phyloP scores from a whole-genome alignment of 2,329 filamentous ascomycete species.

The Phyllosticta capitalensis region DNA sequence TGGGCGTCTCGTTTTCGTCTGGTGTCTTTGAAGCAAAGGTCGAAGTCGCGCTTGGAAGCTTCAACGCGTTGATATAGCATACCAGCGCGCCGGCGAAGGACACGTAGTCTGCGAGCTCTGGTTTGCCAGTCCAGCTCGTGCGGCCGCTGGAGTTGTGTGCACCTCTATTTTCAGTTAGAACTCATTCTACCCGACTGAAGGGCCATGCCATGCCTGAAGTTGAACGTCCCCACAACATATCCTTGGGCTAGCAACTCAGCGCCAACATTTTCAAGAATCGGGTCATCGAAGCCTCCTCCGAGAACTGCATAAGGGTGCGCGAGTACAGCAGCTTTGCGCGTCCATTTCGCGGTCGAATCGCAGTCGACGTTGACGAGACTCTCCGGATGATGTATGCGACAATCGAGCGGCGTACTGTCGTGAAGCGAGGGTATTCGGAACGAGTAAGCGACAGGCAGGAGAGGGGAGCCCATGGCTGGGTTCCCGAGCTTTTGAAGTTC shows the following conservation, averaged over 20 bases:
- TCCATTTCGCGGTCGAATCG: not conserved
- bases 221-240: conserved; percentile 78
- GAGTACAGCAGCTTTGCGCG: conserved; percentile 45
- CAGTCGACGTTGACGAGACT: not conserved
- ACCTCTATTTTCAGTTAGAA: not conserved
- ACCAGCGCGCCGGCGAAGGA: conserved; percentile 73
- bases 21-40: not conserved
- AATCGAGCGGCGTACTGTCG: conserved; percentile 66
- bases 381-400: conserved; percentile 57
- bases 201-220: conserved; percentile 51
- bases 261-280: conserved; percentile 59
- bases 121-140: conserved; percentile 79
- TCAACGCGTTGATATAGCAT: conserved; percentile 47
- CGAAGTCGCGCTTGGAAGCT: not conserved
- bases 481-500: not conserved
- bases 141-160: conserved; percentile 44
- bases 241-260: conserved; percentile 56
- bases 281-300: conserved; percentile 78
- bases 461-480: conserved; percentile 6
- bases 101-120: conserved; percentile 73
- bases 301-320: conserved; percentile 88
- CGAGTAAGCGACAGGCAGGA: conserved; percentile 29
- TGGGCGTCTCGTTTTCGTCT: conserved; percentile 4
- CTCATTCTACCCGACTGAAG: not conserved
- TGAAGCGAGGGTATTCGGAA: conserved; percentile 80